Percentiles rank a stretch among this genome's conserved stretches.
Conservation (phyloP, 2,329 filamentous ascomycete species). For the Fusarium brachygibbosum region DNA sequence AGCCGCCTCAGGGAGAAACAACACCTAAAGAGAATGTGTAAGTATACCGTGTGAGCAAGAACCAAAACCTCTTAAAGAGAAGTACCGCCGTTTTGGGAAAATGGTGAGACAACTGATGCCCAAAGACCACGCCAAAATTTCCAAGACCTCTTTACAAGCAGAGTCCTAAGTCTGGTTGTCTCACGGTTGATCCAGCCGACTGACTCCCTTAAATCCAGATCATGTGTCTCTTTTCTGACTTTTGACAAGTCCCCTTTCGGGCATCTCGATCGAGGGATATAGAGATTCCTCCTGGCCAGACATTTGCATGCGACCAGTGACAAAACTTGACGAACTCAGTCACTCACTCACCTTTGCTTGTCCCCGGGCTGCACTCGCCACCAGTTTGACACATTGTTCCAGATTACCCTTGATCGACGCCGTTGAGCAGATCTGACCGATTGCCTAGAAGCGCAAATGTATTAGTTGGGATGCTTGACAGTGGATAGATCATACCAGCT, state of each 20-base stretch:
- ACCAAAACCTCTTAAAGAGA: conserved; percentile 9
- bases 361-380: conserved; percentile 78
- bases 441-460: conserved; percentile 67
- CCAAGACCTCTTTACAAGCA: conserved; percentile 3
- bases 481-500: conserved; percentile 18
- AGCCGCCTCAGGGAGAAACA: conserved; percentile 92
- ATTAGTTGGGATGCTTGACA: conserved; percentile 19
- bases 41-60: conserved; percentile 45
- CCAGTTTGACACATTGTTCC: conserved; percentile 78
- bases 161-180: conserved; percentile 23
- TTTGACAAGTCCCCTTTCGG: conserved; percentile 14
- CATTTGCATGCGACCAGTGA: conserved; percentile 23
- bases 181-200: conserved; percentile 37
- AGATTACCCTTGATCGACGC: conserved; percentile 83
- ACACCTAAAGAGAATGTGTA: conserved; percentile 63
- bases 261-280: conserved; percentile 39
- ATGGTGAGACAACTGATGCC: conserved; percentile 9
- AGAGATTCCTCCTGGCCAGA: conserved; percentile 17
- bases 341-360: conserved; percentile 78
- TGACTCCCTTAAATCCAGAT: conserved; percentile 20
- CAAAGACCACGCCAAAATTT: conserved; percentile 4
- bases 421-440: conserved; percentile 92
- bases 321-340: conserved; percentile 8
- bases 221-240: conserved; percentile 8
- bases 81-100: conserved; percentile 32